These are phyloP conservation scores for Trametes meyenii DNA, from an alignment of 768 basidiomycete species.

Conservation along the genomic window DNA sequence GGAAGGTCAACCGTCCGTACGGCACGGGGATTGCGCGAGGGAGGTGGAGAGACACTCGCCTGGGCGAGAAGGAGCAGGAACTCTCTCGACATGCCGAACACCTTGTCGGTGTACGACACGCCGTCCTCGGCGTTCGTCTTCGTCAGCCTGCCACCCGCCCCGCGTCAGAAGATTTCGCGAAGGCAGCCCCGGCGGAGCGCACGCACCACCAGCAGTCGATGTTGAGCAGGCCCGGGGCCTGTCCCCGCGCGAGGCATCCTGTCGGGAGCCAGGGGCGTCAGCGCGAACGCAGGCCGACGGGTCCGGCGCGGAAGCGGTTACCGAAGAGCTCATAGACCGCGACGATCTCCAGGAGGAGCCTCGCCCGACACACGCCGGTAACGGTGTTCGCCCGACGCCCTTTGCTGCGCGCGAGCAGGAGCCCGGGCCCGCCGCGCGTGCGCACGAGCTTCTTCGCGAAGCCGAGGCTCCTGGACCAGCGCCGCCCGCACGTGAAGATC, in stretches of 20 bases:
- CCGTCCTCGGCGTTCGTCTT: constrained; percentile 35
- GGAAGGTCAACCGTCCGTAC: constrained; percentile 1
- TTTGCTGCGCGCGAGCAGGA: constrained; percentile 38
- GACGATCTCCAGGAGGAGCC: constrained; percentile 46
- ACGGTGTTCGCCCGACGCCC: constrained; percentile 26
- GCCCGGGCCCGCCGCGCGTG: constrained; percentile 47
- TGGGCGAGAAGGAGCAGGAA: constrained; percentile 34
- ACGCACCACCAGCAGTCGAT: constrained; percentile 44
- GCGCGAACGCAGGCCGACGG: constrained; percentile 11
- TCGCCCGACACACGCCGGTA: constrained; percentile 36
- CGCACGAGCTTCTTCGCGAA: constrained; percentile 42
- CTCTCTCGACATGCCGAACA: constrained; percentile 44
- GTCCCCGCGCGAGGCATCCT: constrained; percentile 41
- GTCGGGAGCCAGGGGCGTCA: constrained; percentile 2
- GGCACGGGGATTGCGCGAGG: background rate
- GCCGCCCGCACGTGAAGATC: constrained; percentile 46
- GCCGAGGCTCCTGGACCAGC: constrained; percentile 42
- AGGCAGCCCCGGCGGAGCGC: constrained; percentile 11
- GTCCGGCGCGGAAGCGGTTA: constrained; percentile 22
- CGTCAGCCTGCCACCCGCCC: constrained; percentile 32
- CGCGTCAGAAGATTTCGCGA: constrained; percentile 18
- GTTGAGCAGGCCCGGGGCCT: constrained; percentile 40
- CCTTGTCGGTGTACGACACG: constrained; percentile 46
- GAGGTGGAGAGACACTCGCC: constrained; percentile 26
- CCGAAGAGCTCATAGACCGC: constrained; percentile 47